Base-by-base conservation (phyloP, 202 grass and related monocot species). In the Cymbopogon flexuosus region DNA sequence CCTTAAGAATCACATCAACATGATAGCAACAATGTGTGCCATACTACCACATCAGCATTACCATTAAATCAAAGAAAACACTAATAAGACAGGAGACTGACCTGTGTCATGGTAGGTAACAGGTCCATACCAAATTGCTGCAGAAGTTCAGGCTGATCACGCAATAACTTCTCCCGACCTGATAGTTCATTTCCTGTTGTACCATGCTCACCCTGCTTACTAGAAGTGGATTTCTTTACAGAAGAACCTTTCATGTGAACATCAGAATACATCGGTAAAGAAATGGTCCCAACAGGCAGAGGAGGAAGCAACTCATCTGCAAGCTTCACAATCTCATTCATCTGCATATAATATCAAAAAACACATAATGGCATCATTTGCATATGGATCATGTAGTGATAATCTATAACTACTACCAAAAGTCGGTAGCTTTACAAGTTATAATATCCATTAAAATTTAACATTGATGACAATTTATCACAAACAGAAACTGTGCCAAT, bases 271-370 rank as follows among this genome's bases (percentile, higher is more conserved):
- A 72, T 49, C 58, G 94, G 91, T 33, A 93, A 70, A 78, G 87
- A 88, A 83, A 97, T 90, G 69, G 80, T 88, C 83, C 94, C 87
- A 65, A 16, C 84, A 86, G 94, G 94, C 67, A 97, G 54, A 65
- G 83, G 77, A 62, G 89, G 94, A 75, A 97, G 91, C 79, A 97
- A 86, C 70, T 90, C 91, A 84, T 97, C 91, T 34, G 85, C 87
- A 70, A 97, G 94, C 77, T 87, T 97, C 72, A 97, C 94, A 46
- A 93, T 97, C 75, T 89, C 91, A 70, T 81, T 90, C 79, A 97
- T 89, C 94, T 97, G 88, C 60, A 37, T 27, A 40, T 21, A 41
- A 87, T 65, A 60, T 57, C 82, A 31, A 42, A 77, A 54, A 42
- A 56, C 65, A 11, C 14, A 70, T 30, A 56, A 87, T 77, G 65